These are phyloP conservation scores for Cladosporium sp. DNA, from an alignment of 2,329 filamentous ascomycete species.

Conservation along the genomic window DNA sequence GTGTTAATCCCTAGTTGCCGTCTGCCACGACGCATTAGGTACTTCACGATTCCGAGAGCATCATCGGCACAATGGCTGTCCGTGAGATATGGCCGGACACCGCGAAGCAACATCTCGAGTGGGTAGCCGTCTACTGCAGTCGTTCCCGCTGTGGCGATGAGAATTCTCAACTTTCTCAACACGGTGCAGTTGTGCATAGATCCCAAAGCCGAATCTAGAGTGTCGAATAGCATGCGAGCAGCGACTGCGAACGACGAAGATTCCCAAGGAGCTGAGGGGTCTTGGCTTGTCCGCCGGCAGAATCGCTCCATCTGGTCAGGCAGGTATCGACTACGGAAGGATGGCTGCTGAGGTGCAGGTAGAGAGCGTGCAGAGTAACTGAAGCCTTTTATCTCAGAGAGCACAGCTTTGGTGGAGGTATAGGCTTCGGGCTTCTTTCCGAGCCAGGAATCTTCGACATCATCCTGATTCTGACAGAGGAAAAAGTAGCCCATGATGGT, in stretches of 20 bases:
- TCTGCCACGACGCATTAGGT: constrained; percentile 70
- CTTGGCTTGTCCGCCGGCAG: constrained; percentile 69
- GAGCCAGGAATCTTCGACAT: constrained; percentile 64
- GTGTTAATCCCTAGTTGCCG: constrained; percentile 64
- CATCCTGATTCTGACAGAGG: constrained; percentile 69
- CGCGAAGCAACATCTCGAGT: constrained; percentile 84
- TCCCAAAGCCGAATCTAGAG: constrained; percentile 78
- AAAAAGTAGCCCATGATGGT: constrained; percentile 76
- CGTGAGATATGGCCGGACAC: constrained; percentile 73
- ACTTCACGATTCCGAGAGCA: constrained; percentile 80
- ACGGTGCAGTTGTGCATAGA: constrained; percentile 84
- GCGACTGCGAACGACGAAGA: constrained; percentile 33
- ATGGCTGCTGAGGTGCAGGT: constrained; percentile 80
- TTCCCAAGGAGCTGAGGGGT: constrained; percentile 47
- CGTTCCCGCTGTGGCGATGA: constrained; percentile 74
- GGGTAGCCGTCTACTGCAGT: constrained; percentile 77
- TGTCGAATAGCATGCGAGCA: constrained; percentile 74
- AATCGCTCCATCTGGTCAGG: constrained; percentile 73
- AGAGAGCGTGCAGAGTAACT: constrained; percentile 66
- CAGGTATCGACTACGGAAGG: constrained; percentile 77
- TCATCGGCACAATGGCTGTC: constrained; percentile 89
- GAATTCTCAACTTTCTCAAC: constrained; percentile 78
- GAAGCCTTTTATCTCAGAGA: constrained; percentile 68
- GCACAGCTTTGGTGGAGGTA: constrained; percentile 59
- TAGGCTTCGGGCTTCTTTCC: constrained; percentile 44